Percentiles rank a stretch among this genome's conserved stretches.
Conservation (phyloP, 257 asterid species). For the Nicotiana noctiflora region DNA sequence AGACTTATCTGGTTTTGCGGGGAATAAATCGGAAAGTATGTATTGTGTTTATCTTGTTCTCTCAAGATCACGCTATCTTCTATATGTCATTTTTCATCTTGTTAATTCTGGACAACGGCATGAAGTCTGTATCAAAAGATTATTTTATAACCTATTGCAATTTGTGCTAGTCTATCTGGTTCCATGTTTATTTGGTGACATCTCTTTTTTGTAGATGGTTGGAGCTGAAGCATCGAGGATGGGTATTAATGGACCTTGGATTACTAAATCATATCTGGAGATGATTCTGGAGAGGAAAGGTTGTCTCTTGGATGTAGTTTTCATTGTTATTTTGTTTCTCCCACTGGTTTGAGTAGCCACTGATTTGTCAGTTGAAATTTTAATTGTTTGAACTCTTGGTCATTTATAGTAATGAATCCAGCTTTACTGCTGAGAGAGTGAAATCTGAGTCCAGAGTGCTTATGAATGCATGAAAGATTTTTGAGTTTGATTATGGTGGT, state of each 20-base stretch:
- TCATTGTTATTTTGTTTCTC: slow-evolving; percentile 1
- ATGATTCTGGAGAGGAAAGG: slow-evolving; percentile 95
- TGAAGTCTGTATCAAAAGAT: neutral
- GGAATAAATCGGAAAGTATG: slow-evolving; percentile 84
- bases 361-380: neutral
- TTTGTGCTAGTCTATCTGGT: neutral
- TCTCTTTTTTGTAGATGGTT: slow-evolving; percentile 56
- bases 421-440: neutral
- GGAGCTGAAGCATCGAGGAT: slow-evolving; percentile 84
- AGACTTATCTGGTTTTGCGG: slow-evolving; percentile 85
- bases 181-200: neutral
- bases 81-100: neutral
- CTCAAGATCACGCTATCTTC: neutral
- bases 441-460: neutral
- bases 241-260: slow-evolving; percentile 92
- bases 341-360: neutral
- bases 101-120: neutral
- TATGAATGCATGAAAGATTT: neutral
- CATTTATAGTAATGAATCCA: neutral
- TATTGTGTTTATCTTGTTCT: slow-evolving; percentile 11
- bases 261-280: slow-evolving; percentile 95
- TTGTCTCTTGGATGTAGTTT: slow-evolving; percentile 24
- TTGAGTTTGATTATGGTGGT: neutral
- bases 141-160: neutral
- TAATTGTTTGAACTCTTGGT: neutral